phyloP scores from a whole-genome alignment of 768 basidiomycete species.

The Infundibulicybe gibba region DNA sequence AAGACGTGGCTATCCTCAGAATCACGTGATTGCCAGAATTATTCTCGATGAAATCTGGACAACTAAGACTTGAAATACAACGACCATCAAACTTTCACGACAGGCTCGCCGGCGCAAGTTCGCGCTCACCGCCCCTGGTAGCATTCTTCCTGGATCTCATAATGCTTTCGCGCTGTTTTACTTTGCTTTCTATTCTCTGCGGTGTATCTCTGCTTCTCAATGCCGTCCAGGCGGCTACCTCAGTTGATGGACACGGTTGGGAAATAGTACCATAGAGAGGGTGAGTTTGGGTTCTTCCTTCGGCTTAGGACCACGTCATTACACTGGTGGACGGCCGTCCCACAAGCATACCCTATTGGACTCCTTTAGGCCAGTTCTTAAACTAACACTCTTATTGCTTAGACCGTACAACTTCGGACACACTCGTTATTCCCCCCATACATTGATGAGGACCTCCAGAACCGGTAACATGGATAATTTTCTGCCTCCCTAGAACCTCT shows the following conservation, averaged over 20 bases:
- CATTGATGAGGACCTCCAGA: slow-evolving; percentile 95
- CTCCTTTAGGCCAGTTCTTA: not conserved
- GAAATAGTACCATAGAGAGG: slow-evolving; percentile 72
- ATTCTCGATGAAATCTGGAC: too few relatives aligned
- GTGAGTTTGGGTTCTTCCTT: slow-evolving; percentile 33
- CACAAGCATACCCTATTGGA: not conserved
- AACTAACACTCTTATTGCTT: slow-evolving; percentile 4
- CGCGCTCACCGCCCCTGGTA: too few relatives aligned
- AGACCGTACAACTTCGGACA: slow-evolving; percentile 79
- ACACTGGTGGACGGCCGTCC: not conserved
- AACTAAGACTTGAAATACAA: too few relatives aligned
- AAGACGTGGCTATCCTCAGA: too few relatives aligned
- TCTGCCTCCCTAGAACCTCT: not conserved
- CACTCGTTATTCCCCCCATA: slow-evolving; percentile 87
- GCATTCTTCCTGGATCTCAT: too few relatives aligned
- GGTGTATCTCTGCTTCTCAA: too few relatives aligned
- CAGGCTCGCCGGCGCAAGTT: too few relatives aligned
- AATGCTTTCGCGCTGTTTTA: too few relatives aligned
- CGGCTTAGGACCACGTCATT: not conserved
- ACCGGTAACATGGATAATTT: slow-evolving; percentile 48
- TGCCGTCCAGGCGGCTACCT: too few relatives aligned
- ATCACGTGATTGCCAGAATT: too few relatives aligned
- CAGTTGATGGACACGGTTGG: slow-evolving; percentile 56
- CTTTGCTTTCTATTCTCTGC: too few relatives aligned
- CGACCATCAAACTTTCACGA: too few relatives aligned